Percentiles rank a stretch among this genome's conserved stretches.
phyloP scores from a whole-genome alignment of 805 yeast species.

The Hanseniaspora osmophila region DNA sequence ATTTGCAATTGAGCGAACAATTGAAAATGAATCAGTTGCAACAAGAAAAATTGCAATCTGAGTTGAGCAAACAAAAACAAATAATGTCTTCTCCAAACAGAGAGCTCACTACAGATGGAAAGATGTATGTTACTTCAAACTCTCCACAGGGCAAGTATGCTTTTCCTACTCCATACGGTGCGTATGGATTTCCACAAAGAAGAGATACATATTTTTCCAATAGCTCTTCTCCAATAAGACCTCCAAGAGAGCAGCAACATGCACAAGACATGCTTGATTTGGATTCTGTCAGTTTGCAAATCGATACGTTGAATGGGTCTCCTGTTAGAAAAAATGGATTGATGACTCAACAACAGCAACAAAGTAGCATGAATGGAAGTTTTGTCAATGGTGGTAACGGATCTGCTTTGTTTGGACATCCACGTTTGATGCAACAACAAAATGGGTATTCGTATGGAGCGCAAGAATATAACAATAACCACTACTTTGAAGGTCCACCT shows the following conservation, averaged over 20 bases:
- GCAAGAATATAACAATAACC: too few relatives aligned
- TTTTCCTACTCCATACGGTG: conserved; percentile 19
- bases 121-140: conserved; percentile 19
- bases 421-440: too few relatives aligned
- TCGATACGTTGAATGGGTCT: conserved; percentile 18
- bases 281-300: conserved; percentile 7
- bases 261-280: conserved; percentile 1
- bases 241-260: conserved; percentile 9
- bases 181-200: neutral
- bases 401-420: too few relatives aligned
- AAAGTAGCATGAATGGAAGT: neutral
- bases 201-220: conserved; percentile 8
- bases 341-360: neutral
- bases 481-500: too few relatives aligned
- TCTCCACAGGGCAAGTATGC: conserved; percentile 20
- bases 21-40: conserved; percentile 17
- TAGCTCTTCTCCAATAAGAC: conserved; percentile 8
- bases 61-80: conserved; percentile 14
- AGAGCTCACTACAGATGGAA: conserved; percentile 5
- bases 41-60: conserved; percentile 17
- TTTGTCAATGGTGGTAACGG: too few relatives aligned
- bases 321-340: conserved; percentile 4
- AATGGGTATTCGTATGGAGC: too few relatives aligned
- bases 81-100: neutral
- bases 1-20: conserved; percentile 17